Conservation (phyloP, 192 early-diverging fungal species). For the Podila epicladia region DNA sequence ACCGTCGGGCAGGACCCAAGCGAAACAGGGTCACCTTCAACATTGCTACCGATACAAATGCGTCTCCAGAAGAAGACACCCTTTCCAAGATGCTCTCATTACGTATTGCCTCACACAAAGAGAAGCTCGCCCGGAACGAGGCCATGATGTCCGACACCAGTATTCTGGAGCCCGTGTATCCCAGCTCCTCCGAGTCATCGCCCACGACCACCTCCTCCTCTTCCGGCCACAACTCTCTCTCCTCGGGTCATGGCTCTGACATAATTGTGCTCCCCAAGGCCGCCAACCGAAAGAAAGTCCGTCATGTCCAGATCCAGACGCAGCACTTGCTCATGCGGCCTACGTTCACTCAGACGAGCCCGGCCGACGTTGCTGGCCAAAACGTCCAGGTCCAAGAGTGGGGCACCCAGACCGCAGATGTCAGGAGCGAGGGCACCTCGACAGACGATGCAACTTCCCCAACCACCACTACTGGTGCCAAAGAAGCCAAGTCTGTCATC, state of each 20-base stretch:
- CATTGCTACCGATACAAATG: slow-evolving; percentile 8
- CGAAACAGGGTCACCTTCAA: slow-evolving; percentile 37
- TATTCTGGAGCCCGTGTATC: neutral
- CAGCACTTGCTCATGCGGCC: slow-evolving; percentile 50
- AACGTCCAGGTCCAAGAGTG: slow-evolving; percentile 19
- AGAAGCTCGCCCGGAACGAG: slow-evolving; percentile 11
- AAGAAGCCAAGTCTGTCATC: neutral
- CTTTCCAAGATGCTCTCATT: slow-evolving; percentile 13
- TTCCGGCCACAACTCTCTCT: neutral
- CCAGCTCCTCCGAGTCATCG: neutral
- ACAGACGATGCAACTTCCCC: slow-evolving; percentile 14
- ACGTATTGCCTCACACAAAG: slow-evolving; percentile 32
- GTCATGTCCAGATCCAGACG: slow-evolving; percentile 51
- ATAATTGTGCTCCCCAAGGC: slow-evolving; percentile 19
- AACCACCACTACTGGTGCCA: neutral
- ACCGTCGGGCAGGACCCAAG: slow-evolving; percentile 7
- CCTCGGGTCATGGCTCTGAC: neutral
- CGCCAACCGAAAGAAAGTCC: slow-evolving; percentile 27
- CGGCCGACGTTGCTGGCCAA: slow-evolving; percentile 4
- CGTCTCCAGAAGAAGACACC: slow-evolving; percentile 8
- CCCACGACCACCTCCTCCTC: neutral
- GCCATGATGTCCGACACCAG: neutral
- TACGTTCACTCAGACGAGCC: slow-evolving; percentile 41
- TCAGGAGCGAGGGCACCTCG: neutral
- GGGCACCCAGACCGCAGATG: slow-evolving; percentile 15